Conservation (phyloP, 345 rosid genomes). For the Hypericum androsaemum region DNA sequence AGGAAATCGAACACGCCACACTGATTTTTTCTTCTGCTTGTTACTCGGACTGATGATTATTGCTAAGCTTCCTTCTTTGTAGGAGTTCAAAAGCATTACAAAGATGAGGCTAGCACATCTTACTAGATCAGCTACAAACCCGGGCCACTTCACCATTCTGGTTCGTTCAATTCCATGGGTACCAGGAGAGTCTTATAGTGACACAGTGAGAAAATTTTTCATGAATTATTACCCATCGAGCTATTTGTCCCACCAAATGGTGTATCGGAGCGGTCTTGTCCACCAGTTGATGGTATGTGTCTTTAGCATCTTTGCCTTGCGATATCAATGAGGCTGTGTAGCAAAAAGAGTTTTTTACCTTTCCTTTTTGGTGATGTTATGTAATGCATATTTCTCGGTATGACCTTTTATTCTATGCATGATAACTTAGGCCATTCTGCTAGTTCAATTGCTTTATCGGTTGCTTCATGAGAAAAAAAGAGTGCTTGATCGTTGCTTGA, state of each 20-base stretch:
- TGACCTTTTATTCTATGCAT: too few relatives aligned
- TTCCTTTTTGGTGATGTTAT: too few relatives aligned
- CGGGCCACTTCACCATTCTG: slow-evolving; percentile 76
- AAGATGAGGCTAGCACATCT: slow-evolving; percentile 63
- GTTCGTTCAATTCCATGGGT: slow-evolving; percentile 81
- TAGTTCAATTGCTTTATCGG: too few relatives aligned
- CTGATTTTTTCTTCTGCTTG: slow-evolving; percentile 6
- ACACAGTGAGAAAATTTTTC: slow-evolving; percentile 54
- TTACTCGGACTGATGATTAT: not conserved
- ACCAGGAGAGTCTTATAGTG: slow-evolving; percentile 51
- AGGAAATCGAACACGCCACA: slow-evolving; percentile 23
- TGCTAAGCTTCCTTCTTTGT: slow-evolving; percentile 9
- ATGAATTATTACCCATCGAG: slow-evolving; percentile 56
- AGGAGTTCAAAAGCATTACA: slow-evolving; percentile 77
- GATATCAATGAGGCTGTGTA: too few relatives aligned
- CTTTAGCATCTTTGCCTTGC: slow-evolving; percentile 7
- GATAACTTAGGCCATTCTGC: too few relatives aligned
- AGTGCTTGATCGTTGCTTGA: too few relatives aligned
- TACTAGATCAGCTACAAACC: slow-evolving; percentile 39
- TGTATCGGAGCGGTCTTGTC: slow-evolving; percentile 46
- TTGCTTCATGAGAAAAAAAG: too few relatives aligned
- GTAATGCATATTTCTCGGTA: too few relatives aligned
- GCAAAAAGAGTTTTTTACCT: too few relatives aligned
- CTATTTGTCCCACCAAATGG: slow-evolving; percentile 84
- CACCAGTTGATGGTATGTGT: slow-evolving; percentile 78